A percentile compares a stretch with the other conserved stretches of the same genome.
phyloP scores from a whole-genome alignment of 2,329 filamentous ascomycete species.

The Polychaeton citri region DNA sequence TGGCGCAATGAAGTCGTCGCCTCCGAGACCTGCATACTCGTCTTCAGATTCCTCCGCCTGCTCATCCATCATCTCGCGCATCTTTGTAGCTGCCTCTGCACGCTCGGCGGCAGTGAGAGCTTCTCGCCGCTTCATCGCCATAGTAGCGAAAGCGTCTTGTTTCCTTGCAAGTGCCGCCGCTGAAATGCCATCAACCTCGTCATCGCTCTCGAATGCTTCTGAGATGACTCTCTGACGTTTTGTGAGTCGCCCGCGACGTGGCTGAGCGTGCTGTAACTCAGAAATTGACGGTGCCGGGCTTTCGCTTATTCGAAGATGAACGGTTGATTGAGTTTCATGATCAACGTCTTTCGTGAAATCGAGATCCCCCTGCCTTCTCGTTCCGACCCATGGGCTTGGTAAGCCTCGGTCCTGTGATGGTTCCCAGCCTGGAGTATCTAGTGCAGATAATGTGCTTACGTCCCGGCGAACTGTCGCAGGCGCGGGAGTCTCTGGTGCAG shows the following conservation, averaged over 20 bases:
- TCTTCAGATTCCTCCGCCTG: slow-evolving; percentile 96
- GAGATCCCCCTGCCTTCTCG: slow-evolving; percentile 7
- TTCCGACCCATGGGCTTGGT: slow-evolving; percentile 12
- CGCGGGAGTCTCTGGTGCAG: slow-evolving; percentile 16
- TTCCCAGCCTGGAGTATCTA: slow-evolving; percentile 22
- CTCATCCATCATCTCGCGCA: slow-evolving; percentile 81
- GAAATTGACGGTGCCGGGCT: slow-evolving; percentile 11
- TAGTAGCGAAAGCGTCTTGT: slow-evolving; percentile 49
- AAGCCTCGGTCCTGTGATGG: slow-evolving; percentile 20
- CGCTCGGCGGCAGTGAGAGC: slow-evolving; percentile 21
- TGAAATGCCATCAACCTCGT: slow-evolving; percentile 17
- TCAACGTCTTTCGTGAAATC: slow-evolving; percentile 6
- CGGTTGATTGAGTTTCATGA: slow-evolving; percentile 19
- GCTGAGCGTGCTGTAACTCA: not conserved
- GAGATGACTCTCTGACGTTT: slow-evolving; percentile 28
- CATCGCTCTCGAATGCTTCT: slow-evolving; percentile 24
- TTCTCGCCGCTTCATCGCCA: slow-evolving; percentile 51
- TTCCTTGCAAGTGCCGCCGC: slow-evolving; percentile 25
- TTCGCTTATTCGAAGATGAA: slow-evolving; percentile 18
- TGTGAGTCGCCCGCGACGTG: slow-evolving; percentile 44
- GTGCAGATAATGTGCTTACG: slow-evolving; percentile 4
- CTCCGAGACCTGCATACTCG: slow-evolving; percentile 89
- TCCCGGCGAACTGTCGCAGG: slow-evolving; percentile 8
- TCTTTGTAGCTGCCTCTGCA: slow-evolving; percentile 56
- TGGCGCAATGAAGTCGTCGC: slow-evolving; percentile 69